phyloP scores from a whole-genome alignment of 805 yeast genomes.

The Spathaspora sp. region DNA sequence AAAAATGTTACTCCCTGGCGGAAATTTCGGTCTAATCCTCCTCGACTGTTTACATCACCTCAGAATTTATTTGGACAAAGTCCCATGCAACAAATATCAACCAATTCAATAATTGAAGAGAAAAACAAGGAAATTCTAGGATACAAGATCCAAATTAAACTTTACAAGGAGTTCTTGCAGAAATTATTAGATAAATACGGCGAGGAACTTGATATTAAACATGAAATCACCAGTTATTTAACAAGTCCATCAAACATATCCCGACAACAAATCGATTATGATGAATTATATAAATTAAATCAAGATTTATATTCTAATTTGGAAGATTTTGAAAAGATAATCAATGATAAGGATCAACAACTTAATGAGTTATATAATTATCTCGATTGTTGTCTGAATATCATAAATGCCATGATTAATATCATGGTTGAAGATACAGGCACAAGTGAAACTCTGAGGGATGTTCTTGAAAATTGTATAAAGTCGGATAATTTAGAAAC shows the following conservation, averaged over 20 bases:
- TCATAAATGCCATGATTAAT: conserved; percentile 18
- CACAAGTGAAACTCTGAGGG: conserved; percentile 14
- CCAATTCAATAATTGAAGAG: conserved; percentile 22
- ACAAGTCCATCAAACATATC: background rate
- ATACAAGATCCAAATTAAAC: conserved; percentile 34
- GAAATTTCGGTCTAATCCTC: conserved; percentile 17
- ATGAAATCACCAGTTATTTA: background rate
- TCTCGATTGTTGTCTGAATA: conserved; percentile 11
- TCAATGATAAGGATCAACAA: conserved; percentile 24
- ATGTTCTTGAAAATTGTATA: conserved; percentile 15
- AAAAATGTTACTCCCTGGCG: conserved; percentile 18
- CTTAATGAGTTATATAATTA: conserved; percentile 11
- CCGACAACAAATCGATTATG: conserved; percentile 18
- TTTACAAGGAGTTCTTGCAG: conserved; percentile 38
- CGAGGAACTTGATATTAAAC: background rate
- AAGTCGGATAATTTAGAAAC: conserved; percentile 15
- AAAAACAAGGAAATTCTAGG: conserved; percentile 33
- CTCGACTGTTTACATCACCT: conserved; percentile 3
- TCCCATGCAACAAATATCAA: conserved; percentile 13
- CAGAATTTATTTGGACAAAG: background rate
- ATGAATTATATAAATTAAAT: conserved; percentile 32
- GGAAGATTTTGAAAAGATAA: conserved; percentile 29
- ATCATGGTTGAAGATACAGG: conserved; percentile 14
- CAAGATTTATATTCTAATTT: conserved; percentile 36
- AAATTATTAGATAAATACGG: conserved; percentile 23